These are phyloP conservation scores for Xylariaceae sp. DNA, from an alignment of 2,329 filamentous ascomycete species.

Conservation along the genomic window DNA sequence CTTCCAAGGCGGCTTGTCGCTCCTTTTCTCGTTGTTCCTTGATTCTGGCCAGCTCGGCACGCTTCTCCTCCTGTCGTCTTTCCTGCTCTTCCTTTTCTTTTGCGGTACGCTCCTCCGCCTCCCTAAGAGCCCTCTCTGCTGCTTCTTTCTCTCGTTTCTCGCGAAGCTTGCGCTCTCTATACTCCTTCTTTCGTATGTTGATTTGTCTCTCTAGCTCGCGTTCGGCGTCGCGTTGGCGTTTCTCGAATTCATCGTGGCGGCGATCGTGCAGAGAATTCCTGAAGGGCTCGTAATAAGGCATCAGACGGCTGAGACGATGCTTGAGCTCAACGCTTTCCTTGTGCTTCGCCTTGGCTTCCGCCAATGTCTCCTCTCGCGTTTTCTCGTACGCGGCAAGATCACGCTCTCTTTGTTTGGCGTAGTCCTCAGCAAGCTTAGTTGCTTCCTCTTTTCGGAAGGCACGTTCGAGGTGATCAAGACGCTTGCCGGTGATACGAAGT, in stretches of 20 bases:
- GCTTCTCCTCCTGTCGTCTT: slow-evolving; percentile 72
- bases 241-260: slow-evolving; percentile 92
- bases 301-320: slow-evolving; percentile 79
- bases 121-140: slow-evolving; percentile 67
- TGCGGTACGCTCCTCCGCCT: slow-evolving; percentile 78
- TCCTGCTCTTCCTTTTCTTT: slow-evolving; percentile 83
- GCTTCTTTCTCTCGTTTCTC: slow-evolving; percentile 84
- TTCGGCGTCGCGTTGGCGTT: slow-evolving; percentile 84
- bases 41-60: slow-evolving; percentile 60
- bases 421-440: slow-evolving; percentile 85
- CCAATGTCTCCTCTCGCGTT: slow-evolving; percentile 69
- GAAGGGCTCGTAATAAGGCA: slow-evolving; percentile 80
- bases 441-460: slow-evolving; percentile 93
- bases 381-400: slow-evolving; percentile 78
- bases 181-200: slow-evolving; percentile 78
- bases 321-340: slow-evolving; percentile 89
- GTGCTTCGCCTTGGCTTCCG: slow-evolving; percentile 81
- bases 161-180: slow-evolving; percentile 72
- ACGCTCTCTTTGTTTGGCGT: slow-evolving; percentile 70
- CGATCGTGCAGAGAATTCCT: slow-evolving; percentile 75
- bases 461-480: slow-evolving; percentile 93
- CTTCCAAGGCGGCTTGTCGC: slow-evolving; percentile 61
- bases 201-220: slow-evolving; percentile 91
- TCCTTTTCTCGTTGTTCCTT: slow-evolving; percentile 62
- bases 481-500: slow-evolving; percentile 86